Percentiles rank a stretch among this genome's conserved stretches.
Evolutionary conservation across 345 rosid genomes (phyloP).

Genomic region (Nasturtium officinale): DNA sequence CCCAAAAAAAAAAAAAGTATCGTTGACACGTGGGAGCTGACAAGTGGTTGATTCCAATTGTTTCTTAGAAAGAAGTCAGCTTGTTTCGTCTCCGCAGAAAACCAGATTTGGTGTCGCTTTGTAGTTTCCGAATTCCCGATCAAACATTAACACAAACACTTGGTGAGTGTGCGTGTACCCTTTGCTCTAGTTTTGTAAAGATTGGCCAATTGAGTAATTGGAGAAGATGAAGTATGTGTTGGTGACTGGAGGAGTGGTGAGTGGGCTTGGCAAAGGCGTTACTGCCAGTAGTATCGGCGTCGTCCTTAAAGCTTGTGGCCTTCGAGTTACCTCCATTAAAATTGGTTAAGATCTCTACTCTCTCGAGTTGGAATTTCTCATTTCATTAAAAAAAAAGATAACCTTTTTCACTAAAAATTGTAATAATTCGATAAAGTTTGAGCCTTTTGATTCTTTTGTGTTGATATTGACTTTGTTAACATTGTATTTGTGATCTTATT

Average conservation of each 20-base stretch:
- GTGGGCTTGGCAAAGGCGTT: constrained; percentile 98
- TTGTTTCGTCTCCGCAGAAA: not conserved
- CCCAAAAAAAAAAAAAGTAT: not conserved
- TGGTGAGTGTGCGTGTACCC: constrained; percentile 41
- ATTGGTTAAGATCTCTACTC: constrained; percentile 57
- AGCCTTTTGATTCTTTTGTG: not conserved
- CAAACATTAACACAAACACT: constrained; percentile 52
- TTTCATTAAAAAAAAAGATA: not conserved
- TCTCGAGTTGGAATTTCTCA: not conserved
- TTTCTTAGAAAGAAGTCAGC: not conserved
- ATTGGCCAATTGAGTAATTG: not conserved
- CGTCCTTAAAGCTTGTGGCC: constrained; percentile 92
- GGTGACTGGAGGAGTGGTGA: constrained; percentile 96
- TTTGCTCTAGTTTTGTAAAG: not conserved
- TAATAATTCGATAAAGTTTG: constrained; percentile 12
- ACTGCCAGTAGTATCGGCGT: constrained; percentile 97
- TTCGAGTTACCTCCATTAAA: constrained; percentile 96
- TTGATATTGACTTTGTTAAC: constrained; percentile 17
- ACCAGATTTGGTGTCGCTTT: constrained; percentile 5
- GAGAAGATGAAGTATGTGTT: constrained; percentile 82
- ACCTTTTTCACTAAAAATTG: constrained; percentile 19
- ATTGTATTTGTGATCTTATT: not conserved
- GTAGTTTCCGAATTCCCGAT: constrained; percentile 36
- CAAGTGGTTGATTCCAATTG: not conserved
- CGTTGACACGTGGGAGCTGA: constrained; percentile 3